Evolutionary conservation across 768 basidiomycete species (phyloP), one percentile per base, ranked within the genome.

Genomic region (Serpula lacrymans): DNA sequence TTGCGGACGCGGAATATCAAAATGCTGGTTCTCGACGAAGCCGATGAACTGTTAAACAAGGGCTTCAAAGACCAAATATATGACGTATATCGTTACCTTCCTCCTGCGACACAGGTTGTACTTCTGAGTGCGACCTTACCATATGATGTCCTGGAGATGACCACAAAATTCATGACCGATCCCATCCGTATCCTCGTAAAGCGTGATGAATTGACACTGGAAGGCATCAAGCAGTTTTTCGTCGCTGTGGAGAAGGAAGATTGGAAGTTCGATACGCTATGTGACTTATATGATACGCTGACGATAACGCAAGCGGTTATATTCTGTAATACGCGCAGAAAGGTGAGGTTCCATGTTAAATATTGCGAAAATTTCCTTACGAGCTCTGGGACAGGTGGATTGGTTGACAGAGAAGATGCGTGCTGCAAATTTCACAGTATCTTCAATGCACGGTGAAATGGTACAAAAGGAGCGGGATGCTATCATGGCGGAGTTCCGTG

Each of bases 1-100:
- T 74, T 99, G 46, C 82, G 91, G 44, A 97, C 95, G 36, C 81
- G 93, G 50, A 93, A 94, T 66, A 94, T 99, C 77, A 97, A 99
- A 72, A 94, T 97, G 88, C 77, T 95, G 34, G 80, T 92, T 40
- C 80, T 94, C 7, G 92, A 94, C 54, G 91, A 94, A 67, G 93
- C 94, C 43, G 95, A 99, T 61, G 94, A 97, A 62, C 71, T 99
- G 43, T 76, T 98, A 47, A 92, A 93, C 73, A 94, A 93, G 67
- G 95, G 95, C 16, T 97, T 99, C 83, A 95, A 93, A 68, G 94
- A 99, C 63, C 93, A 97, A 68, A 97, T 97, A 59, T 97, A 97
- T 70, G 95, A 99, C 65, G 89, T 97, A 46, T 97, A 96, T 67
- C 88, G 93, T 48, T 94, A 94, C 61, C 85, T 98, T 29, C 95